A percentile compares a stretch with the other conserved stretches of the same genome.
Conservation (phyloP, 352 stramenopile genomes). For the Aphanomyces invadans region DNA sequence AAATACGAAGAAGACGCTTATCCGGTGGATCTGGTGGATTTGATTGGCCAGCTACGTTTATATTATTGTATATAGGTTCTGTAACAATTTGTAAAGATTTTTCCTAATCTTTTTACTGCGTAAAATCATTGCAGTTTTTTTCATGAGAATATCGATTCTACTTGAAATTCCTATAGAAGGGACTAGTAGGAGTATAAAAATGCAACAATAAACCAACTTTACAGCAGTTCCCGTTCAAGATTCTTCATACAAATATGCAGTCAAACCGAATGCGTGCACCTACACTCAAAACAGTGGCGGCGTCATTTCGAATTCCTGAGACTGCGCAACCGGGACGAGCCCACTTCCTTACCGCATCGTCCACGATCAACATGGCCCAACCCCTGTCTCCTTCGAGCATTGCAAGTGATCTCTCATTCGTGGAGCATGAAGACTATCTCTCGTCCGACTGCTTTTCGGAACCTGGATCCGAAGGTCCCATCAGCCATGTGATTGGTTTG, state of each 20-base stretch:
- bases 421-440: conserved; percentile 10
- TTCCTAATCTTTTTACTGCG: no score
- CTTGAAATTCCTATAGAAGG: no score
- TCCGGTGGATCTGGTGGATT: no score
- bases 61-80: no score
- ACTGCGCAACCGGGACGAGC: not conserved
- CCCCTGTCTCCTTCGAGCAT: conserved; percentile 1
- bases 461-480: conserved; percentile 16
- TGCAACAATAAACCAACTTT: no score
- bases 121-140: no score
- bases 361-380: not conserved
- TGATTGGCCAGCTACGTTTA: no score
- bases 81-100: no score
- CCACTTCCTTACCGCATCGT: not conserved
- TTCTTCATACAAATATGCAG: conserved; percentile 4
- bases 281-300: not conserved
- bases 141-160: no score
- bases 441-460: conserved; percentile 22
- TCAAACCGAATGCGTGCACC: conserved; percentile 13
- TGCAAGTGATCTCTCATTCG: conserved; percentile 4
- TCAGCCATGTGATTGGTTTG: conserved; percentile 4
- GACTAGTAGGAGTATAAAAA: no score
- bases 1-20: no score
- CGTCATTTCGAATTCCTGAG: not conserved
- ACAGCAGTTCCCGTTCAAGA: not conserved